phyloP scores from a whole-genome alignment of 352 stramenopile genomes.

The Phytopythium boreale region DNA sequence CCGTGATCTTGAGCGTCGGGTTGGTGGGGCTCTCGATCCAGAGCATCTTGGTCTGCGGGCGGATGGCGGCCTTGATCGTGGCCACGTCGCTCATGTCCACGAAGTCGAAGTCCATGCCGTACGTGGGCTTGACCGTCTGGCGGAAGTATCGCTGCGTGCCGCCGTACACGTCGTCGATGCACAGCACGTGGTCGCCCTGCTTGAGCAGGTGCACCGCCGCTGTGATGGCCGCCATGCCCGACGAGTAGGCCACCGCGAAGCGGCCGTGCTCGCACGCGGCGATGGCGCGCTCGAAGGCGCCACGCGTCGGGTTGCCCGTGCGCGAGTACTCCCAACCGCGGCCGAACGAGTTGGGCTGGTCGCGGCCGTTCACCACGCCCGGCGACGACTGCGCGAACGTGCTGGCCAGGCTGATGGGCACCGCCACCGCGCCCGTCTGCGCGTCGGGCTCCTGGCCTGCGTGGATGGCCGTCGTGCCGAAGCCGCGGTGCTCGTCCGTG shows the following conservation, averaged over 20 bases:
- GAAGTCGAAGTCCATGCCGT: constrained; percentile 93
- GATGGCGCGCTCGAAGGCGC: constrained; percentile 92
- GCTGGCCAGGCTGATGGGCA: constrained; percentile 91
- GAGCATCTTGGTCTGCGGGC: constrained; percentile 92
- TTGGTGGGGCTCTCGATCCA: constrained; percentile 94
- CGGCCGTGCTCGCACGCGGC: constrained; percentile 91
- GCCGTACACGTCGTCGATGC: constrained; percentile 95
- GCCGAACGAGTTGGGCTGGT: constrained; percentile 88
- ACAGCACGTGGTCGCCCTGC: constrained; percentile 93
- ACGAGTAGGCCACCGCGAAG: constrained; percentile 87
- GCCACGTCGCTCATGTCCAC: constrained; percentile 90
- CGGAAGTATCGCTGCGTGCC: constrained; percentile 94
- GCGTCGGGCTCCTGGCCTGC: constrained; percentile 74
- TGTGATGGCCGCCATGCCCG: constrained; percentile 90
- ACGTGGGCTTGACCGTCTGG: constrained; percentile 87
- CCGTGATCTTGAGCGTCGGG: constrained; percentile 93
- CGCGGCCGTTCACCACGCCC: constrained; percentile 68
- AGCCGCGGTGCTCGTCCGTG: constrained; percentile 76
- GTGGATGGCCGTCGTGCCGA: constrained; percentile 84
- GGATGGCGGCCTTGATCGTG: constrained; percentile 78
- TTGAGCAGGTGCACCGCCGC: constrained; percentile 86
- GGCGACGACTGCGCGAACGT: constrained; percentile 87
- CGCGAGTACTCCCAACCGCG: constrained; percentile 96
- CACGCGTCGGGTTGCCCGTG: constrained; percentile 94
- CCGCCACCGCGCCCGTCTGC: constrained; percentile 74